A percentile compares a stretch with the other conserved stretches of the same genome.
Conservation (phyloP, 108 stramenopile species). For the Fragilariopsis cylindrus region DNA sequence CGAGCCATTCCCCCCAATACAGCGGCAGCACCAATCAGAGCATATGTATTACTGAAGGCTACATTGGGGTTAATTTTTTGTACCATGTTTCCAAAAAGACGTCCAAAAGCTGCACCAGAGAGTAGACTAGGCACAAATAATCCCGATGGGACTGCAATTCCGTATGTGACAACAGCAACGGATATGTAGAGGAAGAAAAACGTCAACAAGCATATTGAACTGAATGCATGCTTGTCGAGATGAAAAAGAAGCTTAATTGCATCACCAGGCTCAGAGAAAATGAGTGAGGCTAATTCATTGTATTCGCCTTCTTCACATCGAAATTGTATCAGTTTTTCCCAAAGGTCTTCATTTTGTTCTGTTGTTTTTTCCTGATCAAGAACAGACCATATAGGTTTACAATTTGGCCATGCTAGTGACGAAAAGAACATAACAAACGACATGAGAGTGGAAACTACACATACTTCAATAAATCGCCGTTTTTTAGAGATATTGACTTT, state of each 20-base stretch:
- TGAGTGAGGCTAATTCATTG: conserved; percentile 82
- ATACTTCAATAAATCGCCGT: conserved; percentile 47
- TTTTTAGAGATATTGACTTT: conserved; percentile 38
- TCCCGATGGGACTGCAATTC: conserved; percentile 68
- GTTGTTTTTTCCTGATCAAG: neutral
- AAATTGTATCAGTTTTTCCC: conserved; percentile 31
- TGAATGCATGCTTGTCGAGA: conserved; percentile 44
- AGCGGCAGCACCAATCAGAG: conserved; percentile 82
- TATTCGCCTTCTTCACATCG: conserved; percentile 52
- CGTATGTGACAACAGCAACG: conserved; percentile 58
- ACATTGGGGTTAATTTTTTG: conserved; percentile 31
- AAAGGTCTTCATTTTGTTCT: conserved; percentile 29
- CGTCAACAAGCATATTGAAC: conserved; percentile 16
- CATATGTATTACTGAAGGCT: conserved; percentile 73
- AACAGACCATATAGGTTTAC: conserved; percentile 13
- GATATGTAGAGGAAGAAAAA: conserved; percentile 61
- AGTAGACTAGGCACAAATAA: conserved; percentile 69
- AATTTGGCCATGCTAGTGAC: conserved; percentile 32
- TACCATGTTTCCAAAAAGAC: conserved; percentile 45
- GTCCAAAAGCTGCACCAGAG: conserved; percentile 55
- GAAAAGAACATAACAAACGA: conserved; percentile 33
- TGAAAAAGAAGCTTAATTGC: conserved; percentile 59
- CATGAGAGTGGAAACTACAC: conserved; percentile 35
- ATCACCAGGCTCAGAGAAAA: conserved; percentile 52
- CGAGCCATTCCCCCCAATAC: conserved; percentile 79